These are phyloP conservation scores for Batkoa obscura DNA, from an alignment of 371 early-diverging fungal genomes.

Conservation along the genomic window DNA sequence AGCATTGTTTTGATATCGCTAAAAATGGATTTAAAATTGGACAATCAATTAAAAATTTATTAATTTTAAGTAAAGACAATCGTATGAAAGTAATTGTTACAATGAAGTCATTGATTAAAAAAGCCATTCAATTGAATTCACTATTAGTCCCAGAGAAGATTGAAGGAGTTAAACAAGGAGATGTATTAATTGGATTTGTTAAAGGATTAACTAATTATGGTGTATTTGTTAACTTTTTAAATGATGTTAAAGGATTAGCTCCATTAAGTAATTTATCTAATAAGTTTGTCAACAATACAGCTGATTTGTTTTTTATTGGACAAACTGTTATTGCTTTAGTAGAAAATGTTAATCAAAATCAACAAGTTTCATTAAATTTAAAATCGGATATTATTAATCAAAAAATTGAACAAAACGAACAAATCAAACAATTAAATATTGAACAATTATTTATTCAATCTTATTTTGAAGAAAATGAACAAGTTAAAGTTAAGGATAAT, in stretches of 20 bases:
- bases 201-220: background rate
- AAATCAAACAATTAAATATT: too few relatives aligned
- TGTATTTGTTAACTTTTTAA: background rate
- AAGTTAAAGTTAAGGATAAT: too few relatives aligned
- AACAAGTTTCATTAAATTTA: too few relatives aligned
- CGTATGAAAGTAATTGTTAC: background rate
- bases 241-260: background rate
- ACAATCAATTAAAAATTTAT: background rate
- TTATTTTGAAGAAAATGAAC: too few relatives aligned
- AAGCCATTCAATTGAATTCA: background rate
- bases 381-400: too few relatives aligned
- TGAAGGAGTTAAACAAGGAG: background rate
- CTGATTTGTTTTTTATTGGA: background rate
- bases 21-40: background rate
- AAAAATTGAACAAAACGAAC: too few relatives aligned
- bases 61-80: background rate
- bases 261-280: background rate
- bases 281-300: background rate
- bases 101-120: background rate
- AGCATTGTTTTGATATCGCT: background rate
- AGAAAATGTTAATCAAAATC: background rate
- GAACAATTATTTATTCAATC: too few relatives aligned
- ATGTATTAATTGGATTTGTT: background rate
- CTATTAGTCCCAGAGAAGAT: background rate
- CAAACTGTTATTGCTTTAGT: background rate